Base-by-base conservation (phyloP, 306 rosid genomes). In the Trifolium subterraneum region DNA sequence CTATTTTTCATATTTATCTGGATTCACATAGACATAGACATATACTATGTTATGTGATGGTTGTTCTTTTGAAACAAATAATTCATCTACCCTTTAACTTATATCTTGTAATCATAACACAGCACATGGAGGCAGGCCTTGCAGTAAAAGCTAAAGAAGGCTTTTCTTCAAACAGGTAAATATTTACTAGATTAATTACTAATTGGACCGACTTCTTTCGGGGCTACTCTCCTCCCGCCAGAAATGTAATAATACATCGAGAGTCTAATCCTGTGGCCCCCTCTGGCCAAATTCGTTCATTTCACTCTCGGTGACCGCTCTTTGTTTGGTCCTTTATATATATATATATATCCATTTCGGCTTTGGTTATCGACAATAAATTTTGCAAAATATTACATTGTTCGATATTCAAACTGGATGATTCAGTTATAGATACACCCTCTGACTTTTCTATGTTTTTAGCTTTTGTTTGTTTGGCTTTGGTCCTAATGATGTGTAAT, bases 41-140 rank as follows among this genome's bases (percentile, higher is more conserved):
- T 22, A 22, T 1, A 2, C 13, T 60, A 69, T 62, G 39, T 18
- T 8, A 47, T 75, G 78, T 48, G 62, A 47, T 71, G 18, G 36
- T 33, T 64, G 70, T 35, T 62, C 55, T 68, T 74, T 77, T 59
- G 41, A 48, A 58, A 33, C 47, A 39, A 44, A 73, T 66, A 54
- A 56, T 16, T 15, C 55, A 42, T 25, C 65, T 78, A 70, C 71
- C 44, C 47, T 64, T 58, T 68, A 54, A 47, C 39, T 72, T 70
- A 10, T 45, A 18, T 75, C 73, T 78, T 47, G 50, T 64, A 78
- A 22, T 72, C 59, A 67, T 68, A 83, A 83, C 55, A 70, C 92
- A 93, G 98, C 97, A 89, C 87, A 47, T 78, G 54, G 98, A 91
- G 82, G 88, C 94, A 13, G 98, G 98, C 81, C 96, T 93, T 35